These are phyloP conservation scores for Alternaria conjuncta DNA, from an alignment of 2,329 filamentous ascomycete species.

Conservation along the genomic window DNA sequence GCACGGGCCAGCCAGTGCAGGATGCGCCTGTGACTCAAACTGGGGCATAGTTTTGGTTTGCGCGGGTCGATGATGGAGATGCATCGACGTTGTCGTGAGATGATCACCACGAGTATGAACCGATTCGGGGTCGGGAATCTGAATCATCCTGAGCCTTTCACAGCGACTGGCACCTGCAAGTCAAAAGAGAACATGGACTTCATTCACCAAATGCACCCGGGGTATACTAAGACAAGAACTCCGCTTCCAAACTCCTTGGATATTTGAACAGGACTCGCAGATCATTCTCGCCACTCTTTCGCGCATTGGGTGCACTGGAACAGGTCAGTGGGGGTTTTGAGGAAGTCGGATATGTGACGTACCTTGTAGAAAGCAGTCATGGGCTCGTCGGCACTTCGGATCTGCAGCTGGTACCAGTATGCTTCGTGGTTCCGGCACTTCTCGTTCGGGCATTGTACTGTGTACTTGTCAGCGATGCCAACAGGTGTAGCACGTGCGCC, in stretches of 20 bases:
- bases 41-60: background rate
- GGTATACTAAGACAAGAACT: conserved; percentile 13
- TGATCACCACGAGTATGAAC: no score
- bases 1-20: background rate
- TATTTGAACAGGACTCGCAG: background rate
- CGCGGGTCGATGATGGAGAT: background rate
- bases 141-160: background rate
- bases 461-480: background rate
- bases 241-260: conserved; percentile 14
- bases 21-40: background rate
- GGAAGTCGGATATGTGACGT: background rate
- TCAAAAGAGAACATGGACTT: background rate
- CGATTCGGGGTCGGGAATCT: background rate
- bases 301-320: conserved; percentile 51
- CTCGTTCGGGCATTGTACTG: conserved; percentile 81
- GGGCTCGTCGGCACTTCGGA: conserved; percentile 95
- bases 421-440: conserved; percentile 83
- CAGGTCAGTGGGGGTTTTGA: conserved; percentile 4
- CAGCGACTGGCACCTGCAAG: background rate
- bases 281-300: conserved; percentile 53
- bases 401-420: conserved; percentile 96
- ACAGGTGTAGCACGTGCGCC: background rate
- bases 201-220: background rate
- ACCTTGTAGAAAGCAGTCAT: conserved; percentile 97
- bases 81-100: background rate